phyloP scores from a whole-genome alignment of 1,284 basidiomycete genomes.

The Pseudozyma sp. region DNA sequence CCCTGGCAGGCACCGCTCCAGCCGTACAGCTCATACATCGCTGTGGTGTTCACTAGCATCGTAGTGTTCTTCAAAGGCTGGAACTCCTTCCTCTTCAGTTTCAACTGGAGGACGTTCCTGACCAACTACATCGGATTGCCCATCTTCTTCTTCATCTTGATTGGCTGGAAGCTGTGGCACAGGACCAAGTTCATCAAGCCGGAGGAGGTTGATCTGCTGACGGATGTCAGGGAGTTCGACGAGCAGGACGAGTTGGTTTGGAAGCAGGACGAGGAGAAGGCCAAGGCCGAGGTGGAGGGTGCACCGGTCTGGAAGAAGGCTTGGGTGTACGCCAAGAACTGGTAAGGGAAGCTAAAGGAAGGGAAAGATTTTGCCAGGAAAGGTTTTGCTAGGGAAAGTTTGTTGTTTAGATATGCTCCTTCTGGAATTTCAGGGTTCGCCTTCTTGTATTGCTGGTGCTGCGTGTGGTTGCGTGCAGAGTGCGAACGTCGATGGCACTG shows the following conservation, averaged over 20 bases:
- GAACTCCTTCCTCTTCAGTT: constrained; percentile 75
- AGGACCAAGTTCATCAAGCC: constrained; percentile 46
- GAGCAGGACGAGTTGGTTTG: constrained; percentile 40
- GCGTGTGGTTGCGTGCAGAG: too few species aligned
- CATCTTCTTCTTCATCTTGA: constrained; percentile 52
- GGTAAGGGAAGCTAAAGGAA: constrained; percentile 17
- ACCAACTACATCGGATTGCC: constrained; percentile 71
- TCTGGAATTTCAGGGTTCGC: too few species aligned
- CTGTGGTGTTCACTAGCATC: constrained; percentile 73
- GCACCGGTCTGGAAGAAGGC: constrained; percentile 36
- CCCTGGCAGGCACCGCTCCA: constrained; percentile 71
- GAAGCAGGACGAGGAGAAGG: constrained; percentile 49
- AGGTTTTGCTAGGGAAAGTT: too few species aligned
- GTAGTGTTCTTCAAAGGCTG: constrained; percentile 77
- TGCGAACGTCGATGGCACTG: too few species aligned
- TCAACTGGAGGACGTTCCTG: constrained; percentile 76
- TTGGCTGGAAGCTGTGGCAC: constrained; percentile 59
- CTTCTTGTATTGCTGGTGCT: too few species aligned
- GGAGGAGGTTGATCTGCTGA: constrained; percentile 59
- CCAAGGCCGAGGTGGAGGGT: constrained; percentile 3
- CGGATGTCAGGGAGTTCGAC: constrained; percentile 51
- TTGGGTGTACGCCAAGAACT: constrained; percentile 48
- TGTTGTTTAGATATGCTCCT: too few species aligned
- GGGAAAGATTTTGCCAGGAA: too few species aligned
- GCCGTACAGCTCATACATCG: constrained; percentile 73